Base-by-base conservation (phyloP, 176 grass and related monocot genomes). In the Coix lacrymajobi region DNA sequence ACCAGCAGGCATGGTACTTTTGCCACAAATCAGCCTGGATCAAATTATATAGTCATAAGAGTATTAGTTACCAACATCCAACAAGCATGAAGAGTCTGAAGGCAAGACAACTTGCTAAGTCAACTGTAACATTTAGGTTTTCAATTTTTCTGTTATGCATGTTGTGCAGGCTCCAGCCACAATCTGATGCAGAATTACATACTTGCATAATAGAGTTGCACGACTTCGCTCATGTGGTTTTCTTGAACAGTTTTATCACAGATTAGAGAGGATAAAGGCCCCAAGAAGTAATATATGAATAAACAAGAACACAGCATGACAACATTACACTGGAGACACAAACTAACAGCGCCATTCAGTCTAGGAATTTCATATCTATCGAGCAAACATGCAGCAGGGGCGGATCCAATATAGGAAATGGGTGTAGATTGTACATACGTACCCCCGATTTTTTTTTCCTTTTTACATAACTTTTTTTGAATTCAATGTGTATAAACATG, bases 1-100 rank as follows among this genome's bases (percentile, higher is more conserved):
- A 71, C 88, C 89, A 49, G 85, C 70, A 80, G 91, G 79, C 91
- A 93, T 89, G 77, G 63, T 74, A 65, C 48, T 60, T 54, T 15
- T 12, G 44, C 63, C 66, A 60, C 56, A 75, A 44, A 77, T 33
- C 43, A 66, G 43, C 61, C 32, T 86, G 83, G 25, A 69, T 45
- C 75, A 26, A 91, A 80, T 71, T 69, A 84, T 81, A 8, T 19
- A 65, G 22, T 26, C 31, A 62, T 60, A 85, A 43, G 8, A 22
- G 78, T 37, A 57, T 46, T n/a, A 73, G 31, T 40, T 32, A 46
- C 7, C 7, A 65, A 43, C 58, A 86, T 39, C 7, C 7, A 65
- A 43, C 58, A 86, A 66, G 39, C n/a, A 82, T 1, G 10, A 38
- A 75, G 32, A 39, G 31, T 38, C 8, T 20, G n/a, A 67, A 52